Evolutionary conservation across 495 filamentous ascomycete genomes (phyloP), one percentile per base, ranked within the genome.

Genomic region (Neurospora tetrasperma): DNA sequence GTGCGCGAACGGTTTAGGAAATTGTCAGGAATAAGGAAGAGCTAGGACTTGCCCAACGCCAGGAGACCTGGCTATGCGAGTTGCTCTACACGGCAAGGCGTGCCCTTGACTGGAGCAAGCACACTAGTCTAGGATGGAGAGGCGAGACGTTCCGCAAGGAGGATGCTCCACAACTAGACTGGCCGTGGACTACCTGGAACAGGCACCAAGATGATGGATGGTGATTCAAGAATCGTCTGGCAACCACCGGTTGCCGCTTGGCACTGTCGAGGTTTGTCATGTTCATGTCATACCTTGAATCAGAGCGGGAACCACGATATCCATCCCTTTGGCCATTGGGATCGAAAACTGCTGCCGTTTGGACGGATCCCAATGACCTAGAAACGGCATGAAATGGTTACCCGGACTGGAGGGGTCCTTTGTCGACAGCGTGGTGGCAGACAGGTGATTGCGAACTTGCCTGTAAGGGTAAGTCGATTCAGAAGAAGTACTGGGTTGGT

Each of bases 91-190:
- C 72, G 74, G 76, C 73, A 79, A 71, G 40, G 66, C 68, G 77
- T 71, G 74, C 72, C 75, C 74, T 77, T 73, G 71, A 73, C 73
- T 69, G 59, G 71, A 66, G 70, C 54, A 76, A 69, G 48, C 71
- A 71, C 78, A 74, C 76, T 76, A 27, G 27, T 27, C 27, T 27
- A 75, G 71, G 77, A 77, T 75, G 72, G 71, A 76, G 70, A 75
- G 68, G 73, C 78, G 72, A 79, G 80, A 78, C 78, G 76, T 80
- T 78, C 79, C 76, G 41, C 79, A 80, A 80, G 73, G 72, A 78
- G 78, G 71, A 80, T 73, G 72, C 73, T 78, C 74, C 72, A 72
- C 70, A 78, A 77, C 80, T 73, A 78, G 76, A 79, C 72, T 75
- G 74, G 76, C 73, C 70, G 77, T 35, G 27, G 54, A 66, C 23